phyloP scores from a whole-genome alignment of 2,329 filamentous ascomycete species.

The Colletotrichum siamense region DNA sequence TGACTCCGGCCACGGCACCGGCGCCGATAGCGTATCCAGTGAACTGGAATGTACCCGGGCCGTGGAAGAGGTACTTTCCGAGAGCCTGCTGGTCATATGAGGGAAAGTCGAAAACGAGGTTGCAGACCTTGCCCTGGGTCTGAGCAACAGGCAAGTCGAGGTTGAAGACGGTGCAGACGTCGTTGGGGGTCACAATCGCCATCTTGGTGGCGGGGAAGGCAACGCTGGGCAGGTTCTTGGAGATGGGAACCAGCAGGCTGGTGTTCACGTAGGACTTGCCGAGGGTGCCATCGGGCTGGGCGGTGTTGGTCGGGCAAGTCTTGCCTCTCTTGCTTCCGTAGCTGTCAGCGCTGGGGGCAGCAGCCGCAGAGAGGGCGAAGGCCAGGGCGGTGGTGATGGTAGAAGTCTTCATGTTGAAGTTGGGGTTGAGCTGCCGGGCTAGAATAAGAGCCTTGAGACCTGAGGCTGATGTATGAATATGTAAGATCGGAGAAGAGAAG shows the following conservation, averaged over 20 bases:
- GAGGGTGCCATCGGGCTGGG: conserved; percentile 13
- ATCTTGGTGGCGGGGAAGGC: conserved; percentile 1
- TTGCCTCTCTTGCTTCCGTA: not conserved
- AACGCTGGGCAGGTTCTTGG: not conserved
- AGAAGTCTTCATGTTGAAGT: conserved; percentile 5
- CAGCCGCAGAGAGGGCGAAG: not conserved
- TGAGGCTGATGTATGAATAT: not conserved
- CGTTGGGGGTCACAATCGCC: not conserved
- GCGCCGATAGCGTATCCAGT: conserved; percentile 14
- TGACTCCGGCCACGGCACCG: conserved; percentile 12
- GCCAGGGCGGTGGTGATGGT: not conserved
- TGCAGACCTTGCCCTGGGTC: conserved; percentile 19
- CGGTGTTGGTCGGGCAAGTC: conserved; percentile 4
- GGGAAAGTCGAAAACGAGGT: conserved; percentile 18
- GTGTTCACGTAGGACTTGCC: not conserved
- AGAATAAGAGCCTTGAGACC: not conserved
- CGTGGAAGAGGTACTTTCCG: conserved; percentile 2
- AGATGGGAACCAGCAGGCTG: conserved; percentile 7
- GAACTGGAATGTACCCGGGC: conserved; percentile 9
- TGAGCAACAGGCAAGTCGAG: conserved; percentile 7
- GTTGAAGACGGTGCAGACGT: conserved; percentile 20
- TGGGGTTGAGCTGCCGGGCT: not conserved
- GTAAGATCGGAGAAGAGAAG: not conserved
- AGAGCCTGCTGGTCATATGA: not conserved
- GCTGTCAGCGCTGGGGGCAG: not conserved